These are phyloP conservation scores for Colletotrichum neosansevieriae DNA, from an alignment of 2,329 filamentous ascomycete genomes.

Conservation along the genomic window DNA sequence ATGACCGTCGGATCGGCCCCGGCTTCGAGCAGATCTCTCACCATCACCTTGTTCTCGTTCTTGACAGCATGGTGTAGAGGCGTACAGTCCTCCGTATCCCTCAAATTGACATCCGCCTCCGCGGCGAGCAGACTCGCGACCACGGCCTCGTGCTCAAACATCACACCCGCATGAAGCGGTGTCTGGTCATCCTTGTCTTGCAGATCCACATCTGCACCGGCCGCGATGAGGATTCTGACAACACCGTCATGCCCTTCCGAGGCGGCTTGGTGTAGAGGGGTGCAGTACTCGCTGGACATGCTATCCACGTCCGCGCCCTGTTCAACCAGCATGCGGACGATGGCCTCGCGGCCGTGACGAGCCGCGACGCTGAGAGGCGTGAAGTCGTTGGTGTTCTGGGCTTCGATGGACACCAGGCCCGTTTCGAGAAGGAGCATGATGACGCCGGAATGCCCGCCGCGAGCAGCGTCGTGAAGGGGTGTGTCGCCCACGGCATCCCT, in stretches of 20 bases:
- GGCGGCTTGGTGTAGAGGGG: slow-evolving; percentile 41
- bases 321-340: slow-evolving; percentile 41
- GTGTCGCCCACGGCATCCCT: slow-evolving; percentile 40
- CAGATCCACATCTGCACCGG: slow-evolving; percentile 41
- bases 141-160: slow-evolving; percentile 41
- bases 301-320: slow-evolving; percentile 41
- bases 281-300: slow-evolving; percentile 39
- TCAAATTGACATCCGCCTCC: slow-evolving; percentile 34
- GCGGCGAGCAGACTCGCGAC: slow-evolving; percentile 35
- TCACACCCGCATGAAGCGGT: slow-evolving; percentile 40
- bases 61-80: slow-evolving; percentile 42
- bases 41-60: slow-evolving; percentile 38
- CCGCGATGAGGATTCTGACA: slow-evolving; percentile 34
- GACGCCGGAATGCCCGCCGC: slow-evolving; percentile 36
- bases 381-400: slow-evolving; percentile 37
- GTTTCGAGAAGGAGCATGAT: slow-evolving; percentile 39
- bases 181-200: slow-evolving; percentile 41
- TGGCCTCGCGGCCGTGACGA: slow-evolving; percentile 39
- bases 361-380: slow-evolving; percentile 42
- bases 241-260: slow-evolving; percentile 41
- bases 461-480: slow-evolving; percentile 39
- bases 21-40: slow-evolving; percentile 39
- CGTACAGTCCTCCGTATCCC: slow-evolving; percentile 41
- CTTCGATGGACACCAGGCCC: slow-evolving; percentile 39
- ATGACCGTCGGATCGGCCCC: slow-evolving; percentile 41